A percentile compares a stretch with the other conserved stretches of the same genome.
Conservation (phyloP, 441 rosid genomes). For the Melastoma candidum region DNA sequence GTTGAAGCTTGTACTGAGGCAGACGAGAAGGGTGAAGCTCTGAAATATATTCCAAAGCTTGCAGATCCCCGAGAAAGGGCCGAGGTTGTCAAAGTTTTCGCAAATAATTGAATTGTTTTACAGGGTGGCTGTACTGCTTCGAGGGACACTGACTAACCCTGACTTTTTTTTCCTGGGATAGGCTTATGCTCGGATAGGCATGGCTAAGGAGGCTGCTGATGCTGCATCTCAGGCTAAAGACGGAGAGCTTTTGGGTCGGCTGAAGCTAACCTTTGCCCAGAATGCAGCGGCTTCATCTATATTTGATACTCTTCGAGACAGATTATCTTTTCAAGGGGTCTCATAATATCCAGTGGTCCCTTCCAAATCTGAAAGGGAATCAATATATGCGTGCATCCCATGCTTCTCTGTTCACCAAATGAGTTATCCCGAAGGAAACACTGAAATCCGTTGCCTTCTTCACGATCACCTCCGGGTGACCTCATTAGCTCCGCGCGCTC, state of each 20-base stretch:
- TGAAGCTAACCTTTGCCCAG: constrained; percentile 75
- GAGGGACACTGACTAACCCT: neutral
- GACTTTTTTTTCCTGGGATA: constrained; percentile 13
- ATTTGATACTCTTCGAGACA: constrained; percentile 73
- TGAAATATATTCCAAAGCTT: constrained; percentile 88
- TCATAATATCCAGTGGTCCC: constrained; percentile 19
- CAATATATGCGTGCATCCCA: too few relatives aligned
- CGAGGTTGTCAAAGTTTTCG: constrained; percentile 41
- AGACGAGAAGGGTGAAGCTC: constrained; percentile 85
- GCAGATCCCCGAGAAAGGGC: constrained; percentile 86
- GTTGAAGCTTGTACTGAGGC: constrained; percentile 96
- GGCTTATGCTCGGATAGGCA: constrained; percentile 93
- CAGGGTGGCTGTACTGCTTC: neutral
- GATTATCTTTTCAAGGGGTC: constrained; percentile 72
- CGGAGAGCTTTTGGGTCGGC: constrained; percentile 82
- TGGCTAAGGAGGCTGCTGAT: constrained; percentile 99
- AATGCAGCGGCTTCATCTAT: constrained; percentile 79
- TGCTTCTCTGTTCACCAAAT: too few relatives aligned
- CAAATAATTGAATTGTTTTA: neutral
- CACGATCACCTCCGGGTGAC: too few relatives aligned
- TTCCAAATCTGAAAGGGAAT: too few relatives aligned
- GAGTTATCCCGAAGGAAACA: too few relatives aligned
- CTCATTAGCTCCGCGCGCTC: too few relatives aligned
- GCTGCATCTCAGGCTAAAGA: constrained; percentile 96
- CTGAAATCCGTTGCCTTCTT: too few relatives aligned